Conservation (phyloP, 2,329 filamentous ascomycete species). For the Pyricularia grisea region DNA sequence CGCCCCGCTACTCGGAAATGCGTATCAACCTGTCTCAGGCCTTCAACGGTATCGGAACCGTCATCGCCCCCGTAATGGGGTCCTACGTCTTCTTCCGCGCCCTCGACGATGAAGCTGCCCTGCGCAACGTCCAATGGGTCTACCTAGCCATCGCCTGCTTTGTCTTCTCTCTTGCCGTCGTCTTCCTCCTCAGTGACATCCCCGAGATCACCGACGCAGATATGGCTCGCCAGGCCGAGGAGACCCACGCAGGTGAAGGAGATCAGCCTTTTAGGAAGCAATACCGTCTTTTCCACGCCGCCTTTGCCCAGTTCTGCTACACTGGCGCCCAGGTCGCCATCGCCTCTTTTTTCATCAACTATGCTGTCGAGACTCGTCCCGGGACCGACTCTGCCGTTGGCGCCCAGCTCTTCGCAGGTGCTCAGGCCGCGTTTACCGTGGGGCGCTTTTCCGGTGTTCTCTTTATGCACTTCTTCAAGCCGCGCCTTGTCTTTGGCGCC, state of each 20-base stretch:
- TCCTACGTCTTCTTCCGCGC: slow-evolving; percentile 65
- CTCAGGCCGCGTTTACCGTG: slow-evolving; percentile 62
- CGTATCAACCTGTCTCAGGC: slow-evolving; percentile 70
- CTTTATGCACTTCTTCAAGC: slow-evolving; percentile 57
- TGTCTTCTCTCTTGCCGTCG: slow-evolving; percentile 53
- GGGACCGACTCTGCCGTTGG: slow-evolving; percentile 40
- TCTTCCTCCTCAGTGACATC: slow-evolving; percentile 60
- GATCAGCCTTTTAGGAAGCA: slow-evolving; percentile 59
- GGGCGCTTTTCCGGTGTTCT: slow-evolving; percentile 61
- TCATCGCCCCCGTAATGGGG: slow-evolving; percentile 63
- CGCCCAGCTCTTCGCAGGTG: slow-evolving; percentile 63
- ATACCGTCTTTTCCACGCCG: slow-evolving; percentile 67
- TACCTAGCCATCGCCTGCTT: slow-evolving; percentile 67
- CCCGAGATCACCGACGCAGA: slow-evolving; percentile 66
- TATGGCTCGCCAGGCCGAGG: slow-evolving; percentile 51
- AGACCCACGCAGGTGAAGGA: slow-evolving; percentile 41
- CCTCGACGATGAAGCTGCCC: slow-evolving; percentile 42
- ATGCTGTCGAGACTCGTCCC: slow-evolving; percentile 50
- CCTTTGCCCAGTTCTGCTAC: slow-evolving; percentile 71
- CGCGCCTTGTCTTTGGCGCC: slow-evolving; percentile 57
- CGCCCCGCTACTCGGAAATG: slow-evolving; percentile 61
- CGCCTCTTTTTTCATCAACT: slow-evolving; percentile 62
- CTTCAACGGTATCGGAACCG: slow-evolving; percentile 67
- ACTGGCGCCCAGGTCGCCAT: slow-evolving; percentile 62
- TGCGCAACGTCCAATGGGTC: slow-evolving; percentile 66